A percentile compares a stretch with the other conserved stretches of the same genome.
These are phyloP conservation scores for Apiospora arundinis DNA, from an alignment of 2,329 filamentous ascomycete species.

Conservation along the genomic window DNA sequence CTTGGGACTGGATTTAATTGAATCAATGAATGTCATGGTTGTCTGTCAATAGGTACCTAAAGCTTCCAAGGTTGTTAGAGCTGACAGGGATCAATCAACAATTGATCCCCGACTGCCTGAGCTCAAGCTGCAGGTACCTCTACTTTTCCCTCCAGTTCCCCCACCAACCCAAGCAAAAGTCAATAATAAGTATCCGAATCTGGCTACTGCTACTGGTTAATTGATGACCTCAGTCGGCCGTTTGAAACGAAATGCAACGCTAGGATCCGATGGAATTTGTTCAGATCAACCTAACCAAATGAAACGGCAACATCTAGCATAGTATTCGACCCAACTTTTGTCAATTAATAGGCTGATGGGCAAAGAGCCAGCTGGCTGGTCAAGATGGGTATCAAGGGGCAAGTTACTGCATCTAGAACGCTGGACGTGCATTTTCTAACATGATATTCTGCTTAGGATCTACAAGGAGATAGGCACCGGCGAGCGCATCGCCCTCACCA, in stretches of 20 bases:
- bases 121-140: neutral
- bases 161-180: conserved; percentile 4
- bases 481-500: conserved; percentile 79
- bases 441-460: conserved; percentile 61
- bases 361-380: conserved; percentile 15
- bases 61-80: neutral
- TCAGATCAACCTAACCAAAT: too few relatives aligned
- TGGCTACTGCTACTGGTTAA: neutral
- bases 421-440: neutral
- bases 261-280: neutral
- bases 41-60: neutral
- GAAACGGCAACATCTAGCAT: neutral
- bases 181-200: neutral
- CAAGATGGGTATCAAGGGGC: conserved; percentile 73
- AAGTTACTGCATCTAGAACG: conserved; percentile 28
- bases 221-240: neutral
- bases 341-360: neutral
- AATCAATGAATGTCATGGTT: neutral
- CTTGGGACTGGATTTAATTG: conserved; percentile 4
- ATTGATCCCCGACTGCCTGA: neutral
- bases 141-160: neutral
- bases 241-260: neutral
- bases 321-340: neutral
- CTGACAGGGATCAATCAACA: neutral
- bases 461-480: conserved; percentile 89